A percentile compares a stretch with the other conserved stretches of the same genome.
These are phyloP conservation scores for Starmerella gropengiesseri DNA, from an alignment of 805 yeast species.

Conservation along the genomic window DNA sequence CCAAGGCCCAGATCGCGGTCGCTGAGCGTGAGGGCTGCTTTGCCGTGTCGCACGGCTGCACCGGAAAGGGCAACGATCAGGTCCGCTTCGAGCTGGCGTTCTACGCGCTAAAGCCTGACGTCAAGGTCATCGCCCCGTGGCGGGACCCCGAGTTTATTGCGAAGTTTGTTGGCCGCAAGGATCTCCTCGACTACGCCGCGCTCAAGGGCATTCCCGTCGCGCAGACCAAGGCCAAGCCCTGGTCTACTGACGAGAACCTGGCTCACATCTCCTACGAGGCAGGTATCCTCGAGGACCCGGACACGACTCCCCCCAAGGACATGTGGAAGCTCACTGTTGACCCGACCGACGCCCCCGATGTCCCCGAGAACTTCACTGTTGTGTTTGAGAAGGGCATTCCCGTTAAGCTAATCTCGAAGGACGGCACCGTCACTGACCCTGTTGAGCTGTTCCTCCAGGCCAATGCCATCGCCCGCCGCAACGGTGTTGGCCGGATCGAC, in stretches of 20 bases:
- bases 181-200: conserved; percentile 85
- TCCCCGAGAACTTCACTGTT: conserved; percentile 80
- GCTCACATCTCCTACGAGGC: conserved; percentile 99
- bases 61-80: conserved; percentile 99
- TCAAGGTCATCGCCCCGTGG: conserved; percentile 97
- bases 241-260: conserved; percentile 99
- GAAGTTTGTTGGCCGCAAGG: conserved; percentile 97
- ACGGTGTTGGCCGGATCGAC: conserved; percentile 99
- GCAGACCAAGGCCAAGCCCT: conserved; percentile 97
- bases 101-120: conserved; percentile 97
- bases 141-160: conserved; percentile 90
- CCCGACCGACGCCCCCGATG: conserved; percentile 88
- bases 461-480: conserved; percentile 92
- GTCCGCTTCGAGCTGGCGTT: conserved; percentile 95
- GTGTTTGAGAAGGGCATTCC: conserved; percentile 83
- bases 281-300: conserved; percentile 97
- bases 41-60: conserved; percentile 98
- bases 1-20: conserved; percentile 93
- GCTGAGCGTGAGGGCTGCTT: conserved; percentile 97
- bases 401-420: conserved; percentile 57
- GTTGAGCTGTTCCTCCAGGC: conserved; percentile 88
- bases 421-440: conserved; percentile 64
- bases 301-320: conserved; percentile 97
- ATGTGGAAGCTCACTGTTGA: conserved; percentile 99
- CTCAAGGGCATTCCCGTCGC: conserved; percentile 85